These are phyloP conservation scores for Xenoacremonium recifei DNA, from an alignment of 2,329 filamentous ascomycete genomes.

Conservation along the genomic window DNA sequence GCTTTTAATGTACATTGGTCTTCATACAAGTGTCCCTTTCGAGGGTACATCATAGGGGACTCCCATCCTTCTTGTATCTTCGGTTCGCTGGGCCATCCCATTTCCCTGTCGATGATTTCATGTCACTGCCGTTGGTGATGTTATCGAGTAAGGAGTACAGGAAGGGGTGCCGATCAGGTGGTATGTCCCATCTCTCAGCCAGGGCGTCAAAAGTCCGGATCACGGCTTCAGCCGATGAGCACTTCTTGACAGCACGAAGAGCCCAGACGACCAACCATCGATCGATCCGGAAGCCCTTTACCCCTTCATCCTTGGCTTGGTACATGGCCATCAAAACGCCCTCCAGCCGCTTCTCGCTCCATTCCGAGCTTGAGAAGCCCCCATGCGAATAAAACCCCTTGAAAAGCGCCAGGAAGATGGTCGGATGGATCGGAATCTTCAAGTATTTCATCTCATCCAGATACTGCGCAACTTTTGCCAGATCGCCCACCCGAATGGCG, in stretches of 20 bases:
- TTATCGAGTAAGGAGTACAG: constrained; percentile 46
- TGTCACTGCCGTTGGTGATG: constrained; percentile 35
- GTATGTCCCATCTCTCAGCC: constrained; percentile 46
- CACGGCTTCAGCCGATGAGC: constrained; percentile 50
- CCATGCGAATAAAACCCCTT: constrained; percentile 79
- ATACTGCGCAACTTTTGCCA: constrained; percentile 67
- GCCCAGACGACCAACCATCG: constrained; percentile 62
- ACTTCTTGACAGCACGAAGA: constrained; percentile 63
- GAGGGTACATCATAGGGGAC: constrained; percentile 24
- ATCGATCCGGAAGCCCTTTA: constrained; percentile 50
- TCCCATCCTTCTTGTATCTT: constrained; percentile 27
- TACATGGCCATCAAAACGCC: constrained; percentile 66
- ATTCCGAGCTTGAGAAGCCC: constrained; percentile 59
- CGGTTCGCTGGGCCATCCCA: constrained; percentile 22
- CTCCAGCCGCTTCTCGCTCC: constrained; percentile 70
- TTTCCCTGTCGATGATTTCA: constrained; percentile 25
- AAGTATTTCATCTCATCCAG: constrained; percentile 78
- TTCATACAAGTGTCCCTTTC: constrained; percentile 25
- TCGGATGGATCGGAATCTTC: constrained; percentile 66
- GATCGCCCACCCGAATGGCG: constrained; percentile 64
- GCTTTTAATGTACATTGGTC: constrained; percentile 21
- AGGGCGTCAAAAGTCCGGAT: constrained; percentile 54
- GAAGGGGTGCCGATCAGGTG: constrained; percentile 40
- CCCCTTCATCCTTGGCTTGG: constrained; percentile 46
- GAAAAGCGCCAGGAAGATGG: constrained; percentile 78